These are phyloP conservation scores for Ammopiptanthus mongolicus DNA, from an alignment of 306 rosid genomes.

Conservation along the genomic window DNA sequence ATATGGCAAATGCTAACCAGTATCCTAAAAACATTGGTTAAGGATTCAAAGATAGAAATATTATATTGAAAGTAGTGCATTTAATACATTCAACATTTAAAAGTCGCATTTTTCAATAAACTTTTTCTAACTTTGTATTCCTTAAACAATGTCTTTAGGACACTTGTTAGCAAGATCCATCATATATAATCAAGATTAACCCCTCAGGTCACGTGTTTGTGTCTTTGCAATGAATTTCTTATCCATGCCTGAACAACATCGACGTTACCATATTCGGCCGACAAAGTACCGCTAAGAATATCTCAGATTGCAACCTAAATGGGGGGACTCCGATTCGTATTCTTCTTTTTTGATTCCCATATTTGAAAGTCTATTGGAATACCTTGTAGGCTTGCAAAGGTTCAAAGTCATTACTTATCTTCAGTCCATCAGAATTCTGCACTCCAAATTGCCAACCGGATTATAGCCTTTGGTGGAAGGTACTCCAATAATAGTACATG, in stretches of 20 bases:
- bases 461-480: constrained; percentile 30
- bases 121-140: no score
- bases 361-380: constrained; percentile 33
- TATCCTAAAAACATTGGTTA: no score
- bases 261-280: constrained; percentile 21
- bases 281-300: constrained; percentile 19
- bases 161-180: no score
- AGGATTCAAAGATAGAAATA: no score
- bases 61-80: no score
- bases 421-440: constrained; percentile 34
- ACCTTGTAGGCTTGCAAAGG: constrained; percentile 50
- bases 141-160: no score
- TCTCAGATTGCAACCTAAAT: constrained; percentile 32
- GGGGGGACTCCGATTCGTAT: constrained; percentile 21
- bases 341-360: constrained; percentile 28
- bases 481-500: constrained; percentile 20
- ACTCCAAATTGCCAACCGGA: constrained; percentile 55
- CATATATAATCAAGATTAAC: no score
- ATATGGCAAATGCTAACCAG: no score
- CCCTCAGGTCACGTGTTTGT: constrained; percentile 40
- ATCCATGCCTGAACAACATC: constrained; percentile 25
- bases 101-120: no score
- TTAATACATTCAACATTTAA: no score
- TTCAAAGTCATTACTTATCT: constrained; percentile 40
- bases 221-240: constrained; percentile 25